Evolutionary conservation across 2,329 filamentous ascomycete genomes (phyloP), one percentile per base, ranked within the genome.

Genomic region (Penicillium corylophilum): DNA sequence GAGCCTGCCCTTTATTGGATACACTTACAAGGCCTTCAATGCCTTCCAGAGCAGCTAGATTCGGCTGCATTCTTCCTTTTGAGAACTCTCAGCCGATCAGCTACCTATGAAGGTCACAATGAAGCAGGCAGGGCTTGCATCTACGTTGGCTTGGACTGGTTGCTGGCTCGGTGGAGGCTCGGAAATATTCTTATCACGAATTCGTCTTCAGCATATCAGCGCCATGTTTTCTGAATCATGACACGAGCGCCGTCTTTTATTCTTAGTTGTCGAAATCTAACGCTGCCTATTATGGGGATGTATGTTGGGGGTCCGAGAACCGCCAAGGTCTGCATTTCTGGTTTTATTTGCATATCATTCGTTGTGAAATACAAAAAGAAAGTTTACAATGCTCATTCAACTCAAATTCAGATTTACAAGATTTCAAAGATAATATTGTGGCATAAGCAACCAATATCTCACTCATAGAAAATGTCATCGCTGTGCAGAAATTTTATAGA

Each of bases 11-110:
- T 99, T 96, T 71, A 94, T 95, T 64, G 90, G 90, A 31, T 95
- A 96, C 74, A 95, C 94, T 8, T 99, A 96, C 80, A 99, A 97
- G 84, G 89, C 94, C 56, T 99, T 99, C 74, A 85, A 86, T 72
- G 84, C 82, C 50, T 85, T 86, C 75, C 74, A 77, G 59, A 66
- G 54, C 43, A 74, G 57, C 45, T 75, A 68, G 60, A 56, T 48
- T 48, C 55, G 46, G 46, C 31, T 53, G 40, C 55, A 44, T 56
- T 50, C 55, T 48, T 54, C 49, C 55, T 46, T 61, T 50, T 51
- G 53, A 59, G 42, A 45, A 50, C 44, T 55, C 44, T 53, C 24
- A 43, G 33, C 56, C 57, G 55, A 43, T 22, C 31, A 29, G 31
- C 15, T 26, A 5, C 22, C 3, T 23, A 31, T 31, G 31, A 31